These are phyloP conservation scores for Erythrophleum ivorense DNA, from an alignment of 331 rosid species.

Conservation along the genomic window DNA sequence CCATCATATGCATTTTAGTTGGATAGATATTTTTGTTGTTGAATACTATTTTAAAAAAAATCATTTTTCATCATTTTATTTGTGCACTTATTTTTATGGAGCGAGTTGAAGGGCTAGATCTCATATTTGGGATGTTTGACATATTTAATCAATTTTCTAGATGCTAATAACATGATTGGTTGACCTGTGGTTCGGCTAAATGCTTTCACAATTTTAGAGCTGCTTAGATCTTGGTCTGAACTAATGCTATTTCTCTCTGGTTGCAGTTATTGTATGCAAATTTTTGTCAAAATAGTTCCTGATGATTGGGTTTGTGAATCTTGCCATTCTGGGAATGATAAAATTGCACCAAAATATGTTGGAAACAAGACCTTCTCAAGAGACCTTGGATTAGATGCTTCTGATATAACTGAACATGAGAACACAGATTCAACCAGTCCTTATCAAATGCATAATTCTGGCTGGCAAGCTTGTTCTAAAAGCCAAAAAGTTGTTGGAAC, in stretches of 20 bases:
- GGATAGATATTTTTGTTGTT: background rate
- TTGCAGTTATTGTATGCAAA: constrained; percentile 74
- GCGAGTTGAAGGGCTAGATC: background rate
- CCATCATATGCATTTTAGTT: constrained; percentile 1
- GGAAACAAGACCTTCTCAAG: constrained; percentile 9
- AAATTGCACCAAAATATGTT: constrained; percentile 9
- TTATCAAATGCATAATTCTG: constrained; percentile 29
- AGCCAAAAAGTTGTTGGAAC: constrained; percentile 37
- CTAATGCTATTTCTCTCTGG: constrained; percentile 25
- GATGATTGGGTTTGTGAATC: constrained; percentile 64
- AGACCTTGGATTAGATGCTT: background rate
- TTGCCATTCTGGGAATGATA: constrained; percentile 41
- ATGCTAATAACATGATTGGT: constrained; percentile 7
- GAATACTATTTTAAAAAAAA: background rate
- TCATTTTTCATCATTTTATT: background rate
- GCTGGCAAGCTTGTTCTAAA: constrained; percentile 36
- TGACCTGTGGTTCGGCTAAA: constrained; percentile 8
- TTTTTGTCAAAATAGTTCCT: background rate
- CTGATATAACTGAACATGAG: background rate
- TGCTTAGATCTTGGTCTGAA: constrained; percentile 26
- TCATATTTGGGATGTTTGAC: constrained; percentile 1
- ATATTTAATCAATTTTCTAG: constrained; percentile 5
- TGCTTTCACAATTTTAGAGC: background rate
- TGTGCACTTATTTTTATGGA: background rate
- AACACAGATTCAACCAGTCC: background rate